phyloP scores from a whole-genome alignment of 805 yeast species.

The Schizosaccharomyces osmophilus region DNA sequence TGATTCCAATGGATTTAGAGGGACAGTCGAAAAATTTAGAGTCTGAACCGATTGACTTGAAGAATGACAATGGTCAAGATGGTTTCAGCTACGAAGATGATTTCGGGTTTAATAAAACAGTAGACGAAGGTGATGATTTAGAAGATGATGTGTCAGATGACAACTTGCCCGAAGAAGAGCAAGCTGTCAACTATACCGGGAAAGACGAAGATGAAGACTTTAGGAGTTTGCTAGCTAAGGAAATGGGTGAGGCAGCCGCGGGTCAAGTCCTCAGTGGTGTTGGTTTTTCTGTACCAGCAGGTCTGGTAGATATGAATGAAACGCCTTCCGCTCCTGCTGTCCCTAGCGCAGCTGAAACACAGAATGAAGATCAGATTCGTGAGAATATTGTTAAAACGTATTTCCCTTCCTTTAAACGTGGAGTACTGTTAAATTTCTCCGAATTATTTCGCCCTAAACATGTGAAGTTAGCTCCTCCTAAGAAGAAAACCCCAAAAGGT shows the following conservation, averaged over 20 bases:
- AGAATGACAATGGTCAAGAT: not conserved
- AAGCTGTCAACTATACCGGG: not conserved
- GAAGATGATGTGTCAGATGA: conserved; percentile 3
- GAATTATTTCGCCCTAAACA: conserved; percentile 42
- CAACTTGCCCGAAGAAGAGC: not conserved
- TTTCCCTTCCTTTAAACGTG: conserved; percentile 38
- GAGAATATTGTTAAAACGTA: conserved; percentile 14
- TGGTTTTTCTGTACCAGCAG: conserved; percentile 5
- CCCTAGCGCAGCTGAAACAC: conserved; percentile 9
- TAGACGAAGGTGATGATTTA: conserved; percentile 1
- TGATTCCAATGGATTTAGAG: not conserved
- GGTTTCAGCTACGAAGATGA: not conserved
- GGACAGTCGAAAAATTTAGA: not conserved
- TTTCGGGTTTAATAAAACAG: not conserved
- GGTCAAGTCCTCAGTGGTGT: conserved; percentile 13
- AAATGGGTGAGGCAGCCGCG: conserved; percentile 10
- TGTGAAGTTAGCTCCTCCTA: conserved; percentile 15
- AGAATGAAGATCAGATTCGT: conserved; percentile 7
- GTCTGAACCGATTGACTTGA: not conserved
- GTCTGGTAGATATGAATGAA: not conserved
- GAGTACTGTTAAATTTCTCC: conserved; percentile 38
- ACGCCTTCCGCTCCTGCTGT: conserved; percentile 3
- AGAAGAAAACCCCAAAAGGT: not conserved
- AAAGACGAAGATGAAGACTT: conserved; percentile 8
- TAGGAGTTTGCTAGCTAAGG: conserved; percentile 14